A percentile compares a stretch with the other conserved stretches of the same genome.
These are phyloP conservation scores for Climacium dendroides DNA, from an alignment of 225 moss, liverwort and hornwort species.

Conservation along the genomic window DNA sequence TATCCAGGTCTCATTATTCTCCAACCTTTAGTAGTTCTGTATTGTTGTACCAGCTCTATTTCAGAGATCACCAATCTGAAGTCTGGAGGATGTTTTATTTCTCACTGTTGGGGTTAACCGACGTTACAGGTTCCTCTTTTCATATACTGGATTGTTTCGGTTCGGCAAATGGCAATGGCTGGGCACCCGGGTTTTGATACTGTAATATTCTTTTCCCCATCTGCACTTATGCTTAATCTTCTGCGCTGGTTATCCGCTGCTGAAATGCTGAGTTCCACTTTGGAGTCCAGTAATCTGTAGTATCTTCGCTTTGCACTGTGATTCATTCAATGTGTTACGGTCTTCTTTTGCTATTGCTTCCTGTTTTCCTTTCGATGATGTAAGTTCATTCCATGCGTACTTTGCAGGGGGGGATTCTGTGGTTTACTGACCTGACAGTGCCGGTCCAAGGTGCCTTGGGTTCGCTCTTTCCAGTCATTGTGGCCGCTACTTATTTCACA, in stretches of 20 bases:
- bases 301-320: neutral
- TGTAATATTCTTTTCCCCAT: constrained; percentile 11
- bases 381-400: neutral
- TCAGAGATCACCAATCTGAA: neutral
- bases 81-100: neutral
- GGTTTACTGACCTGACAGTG: constrained; percentile 86
- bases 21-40: neutral
- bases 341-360: neutral
- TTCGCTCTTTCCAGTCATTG: constrained; percentile 69
- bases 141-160: constrained; percentile 83
- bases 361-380: neutral
- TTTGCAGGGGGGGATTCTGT: constrained; percentile 74
- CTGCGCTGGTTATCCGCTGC: neutral
- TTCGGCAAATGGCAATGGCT: constrained; percentile 94
- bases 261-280: neutral
- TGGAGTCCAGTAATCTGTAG: neutral
- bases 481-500: constrained; percentile 75
- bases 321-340: neutral
- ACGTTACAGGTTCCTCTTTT: constrained; percentile 74
- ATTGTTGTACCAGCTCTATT: neutral
- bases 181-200: constrained; percentile 78
- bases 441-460: constrained; percentile 90
- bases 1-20: constrained; percentile 47
- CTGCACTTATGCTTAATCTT: neutral
- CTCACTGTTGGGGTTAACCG: neutral